phyloP scores from a whole-genome alignment of 441 rosid species.

The Rhodomyrtus psidioides region DNA sequence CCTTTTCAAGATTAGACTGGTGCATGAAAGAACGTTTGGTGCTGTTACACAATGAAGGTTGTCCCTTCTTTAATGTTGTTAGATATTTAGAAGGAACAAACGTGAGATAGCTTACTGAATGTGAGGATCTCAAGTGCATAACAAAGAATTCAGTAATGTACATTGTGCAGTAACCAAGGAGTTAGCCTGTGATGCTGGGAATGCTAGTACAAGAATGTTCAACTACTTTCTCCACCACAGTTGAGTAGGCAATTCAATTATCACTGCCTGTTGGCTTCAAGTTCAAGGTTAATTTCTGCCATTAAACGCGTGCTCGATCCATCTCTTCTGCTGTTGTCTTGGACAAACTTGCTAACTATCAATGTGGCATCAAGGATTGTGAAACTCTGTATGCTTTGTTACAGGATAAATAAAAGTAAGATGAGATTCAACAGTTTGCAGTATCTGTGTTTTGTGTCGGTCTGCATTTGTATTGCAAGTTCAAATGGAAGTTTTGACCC shows the following conservation, averaged over 20 bases:
- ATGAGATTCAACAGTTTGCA: neutral
- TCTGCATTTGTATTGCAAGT: neutral
- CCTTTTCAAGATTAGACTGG: neutral
- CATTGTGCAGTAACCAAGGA: neutral
- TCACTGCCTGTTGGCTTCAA: neutral
- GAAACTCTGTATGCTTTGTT: neutral
- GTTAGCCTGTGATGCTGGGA: neutral
- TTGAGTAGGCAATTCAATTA: neutral
- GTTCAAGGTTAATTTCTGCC: neutral
- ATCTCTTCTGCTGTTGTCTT: neutral
- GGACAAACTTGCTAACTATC: neutral
- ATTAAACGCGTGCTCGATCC: neutral
- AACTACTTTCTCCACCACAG: neutral
- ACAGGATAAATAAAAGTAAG: neutral
- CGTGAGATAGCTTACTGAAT: neutral
- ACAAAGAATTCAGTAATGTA: neutral
- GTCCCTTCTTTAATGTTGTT: neutral
- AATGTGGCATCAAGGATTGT: neutral
- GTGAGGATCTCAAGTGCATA: neutral
- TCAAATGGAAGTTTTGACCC: neutral
- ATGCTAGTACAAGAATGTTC: neutral
- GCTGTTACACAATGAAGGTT: neutral
- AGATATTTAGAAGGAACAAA: neutral
- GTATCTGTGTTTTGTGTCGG: neutral
- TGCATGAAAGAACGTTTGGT: neutral